Evolutionary conservation across 345 rosid species (phyloP).

Genomic region (Boechera retrofracta): DNA sequence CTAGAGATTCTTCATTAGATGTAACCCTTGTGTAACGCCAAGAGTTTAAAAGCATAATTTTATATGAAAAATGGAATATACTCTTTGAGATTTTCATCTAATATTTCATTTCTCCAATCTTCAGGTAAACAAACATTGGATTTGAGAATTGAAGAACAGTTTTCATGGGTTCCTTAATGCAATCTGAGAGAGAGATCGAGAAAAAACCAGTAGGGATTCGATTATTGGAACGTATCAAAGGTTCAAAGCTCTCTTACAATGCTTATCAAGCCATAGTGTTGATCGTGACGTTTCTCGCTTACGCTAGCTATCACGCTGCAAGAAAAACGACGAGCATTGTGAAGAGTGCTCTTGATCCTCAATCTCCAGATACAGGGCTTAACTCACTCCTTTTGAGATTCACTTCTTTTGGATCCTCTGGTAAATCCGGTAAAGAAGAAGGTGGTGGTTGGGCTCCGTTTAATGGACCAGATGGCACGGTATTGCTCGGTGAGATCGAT

Average conservation of each 20-base stretch:
- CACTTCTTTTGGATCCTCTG: conserved; percentile 21
- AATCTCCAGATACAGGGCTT: conserved; percentile 42
- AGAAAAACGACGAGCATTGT: conserved; percentile 94
- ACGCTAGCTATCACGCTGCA: conserved; percentile 81
- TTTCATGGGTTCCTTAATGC: conserved; percentile 63
- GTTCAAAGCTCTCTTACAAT: conserved; percentile 61
- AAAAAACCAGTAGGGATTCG: conserved; percentile 75
- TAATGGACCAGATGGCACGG: conserved; percentile 63
- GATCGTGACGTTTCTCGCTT: conserved; percentile 81
- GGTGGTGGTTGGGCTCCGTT: conserved; percentile 88
- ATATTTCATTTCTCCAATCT: neutral
- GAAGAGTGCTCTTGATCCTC: conserved; percentile 87
- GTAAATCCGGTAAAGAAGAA: neutral
- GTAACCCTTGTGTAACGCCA: conserved; percentile 24
- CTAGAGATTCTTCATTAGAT: conserved; percentile 4
- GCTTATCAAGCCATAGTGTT: conserved; percentile 78
- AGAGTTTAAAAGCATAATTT: conserved; percentile 31
- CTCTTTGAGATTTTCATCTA: conserved; percentile 8
- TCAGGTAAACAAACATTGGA: conserved; percentile 9
- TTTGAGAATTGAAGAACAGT: neutral
- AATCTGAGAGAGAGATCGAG: conserved; percentile 32
- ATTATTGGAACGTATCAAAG: conserved; percentile 56
- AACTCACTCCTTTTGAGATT: conserved; percentile 38
- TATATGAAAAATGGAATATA: conserved; percentile 32
- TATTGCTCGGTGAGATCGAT: conserved; percentile 72